Base-by-base conservation (phyloP, 371 early-diverging fungal species). In the Catenaria anguillulae region DNA sequence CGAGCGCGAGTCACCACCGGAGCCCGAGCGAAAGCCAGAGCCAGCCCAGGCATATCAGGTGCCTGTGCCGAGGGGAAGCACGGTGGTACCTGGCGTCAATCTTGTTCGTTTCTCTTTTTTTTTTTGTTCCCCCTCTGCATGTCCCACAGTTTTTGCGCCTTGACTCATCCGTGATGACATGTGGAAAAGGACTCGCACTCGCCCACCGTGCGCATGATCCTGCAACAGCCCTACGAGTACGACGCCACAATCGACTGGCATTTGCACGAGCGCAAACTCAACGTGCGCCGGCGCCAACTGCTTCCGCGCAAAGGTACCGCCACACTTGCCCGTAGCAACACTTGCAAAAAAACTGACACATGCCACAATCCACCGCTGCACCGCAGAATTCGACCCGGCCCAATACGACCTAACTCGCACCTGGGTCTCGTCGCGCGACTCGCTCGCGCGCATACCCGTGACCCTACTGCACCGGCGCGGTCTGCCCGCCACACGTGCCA, bases 151-250 rank as follows among this genome's bases (percentile, higher is more conserved):
- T n/a, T n/a, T n/a, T n/a, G n/a, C n/a, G n/a, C n/a, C n/a, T n/a
- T n/a, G n/a, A n/a, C n/a, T n/a, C n/a, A n/a, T n/a, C n/a, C n/a
- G n/a, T n/a, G n/a, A n/a, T n/a, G n/a, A n/a, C n/a, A n/a, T n/a
- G n/a, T n/a, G n/a, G n/a, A n/a, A n/a, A n/a, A n/a, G n/a, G 78
- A 84, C 48, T 86, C 79, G 52, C 76, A 84, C 55, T 77, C 88
- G 5, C 72, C 83, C n/a, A 70, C 69, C 0, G 77, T 88, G 31
- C 79, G 84, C 24, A 85, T 89, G 56, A 75, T 81, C 0, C 68
- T 83, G 58, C 75, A 74, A 42, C 82, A 85, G 5, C 89, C 90
- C 6, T 81, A 85, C 60, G 77, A 77, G 5, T 79, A 82, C 42
- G 83, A 84, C 43, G 76, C 84, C 0, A 82, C 78, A 0, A 80